phyloP scores from a whole-genome alignment of 2,329 filamentous ascomycete species.

The Elsinoe ampelina region DNA sequence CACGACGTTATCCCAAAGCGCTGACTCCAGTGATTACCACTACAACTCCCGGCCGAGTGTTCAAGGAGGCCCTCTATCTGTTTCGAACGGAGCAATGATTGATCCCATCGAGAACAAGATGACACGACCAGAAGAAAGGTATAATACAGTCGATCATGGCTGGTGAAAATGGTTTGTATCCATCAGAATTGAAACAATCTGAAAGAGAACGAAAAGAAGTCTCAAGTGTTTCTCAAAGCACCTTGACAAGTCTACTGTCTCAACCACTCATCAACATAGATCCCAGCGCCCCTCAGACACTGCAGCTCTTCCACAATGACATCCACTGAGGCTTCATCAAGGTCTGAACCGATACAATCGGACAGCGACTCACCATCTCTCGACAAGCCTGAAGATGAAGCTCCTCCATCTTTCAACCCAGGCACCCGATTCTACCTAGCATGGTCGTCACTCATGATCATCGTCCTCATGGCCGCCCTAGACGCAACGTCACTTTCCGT shows the following conservation, averaged over 20 bases:
- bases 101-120: neutral
- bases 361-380: neutral
- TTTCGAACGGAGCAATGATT: neutral
- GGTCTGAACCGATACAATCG: neutral
- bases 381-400: neutral
- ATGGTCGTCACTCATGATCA: slow-evolving; percentile 43
- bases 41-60: neutral
- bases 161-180: neutral
- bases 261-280: too few species aligned
- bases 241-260: neutral
- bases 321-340: neutral
- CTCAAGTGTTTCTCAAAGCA: neutral
- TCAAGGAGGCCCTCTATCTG: neutral
- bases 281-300: neutral
- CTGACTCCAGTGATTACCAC: too few species aligned
- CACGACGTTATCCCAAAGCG: too few species aligned
- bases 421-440: slow-evolving; percentile 35
- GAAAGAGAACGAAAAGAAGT: too few species aligned
- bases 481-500: slow-evolving; percentile 59
- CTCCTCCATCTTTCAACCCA: slow-evolving; percentile 19
- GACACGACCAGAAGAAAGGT: neutral
- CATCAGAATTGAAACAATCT: neutral
- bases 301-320: neutral
- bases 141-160: neutral
- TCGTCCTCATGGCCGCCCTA: slow-evolving; percentile 54